Base-by-base conservation (phyloP, 768 basidiomycete genomes). In the Clathrus columnatus region DNA sequence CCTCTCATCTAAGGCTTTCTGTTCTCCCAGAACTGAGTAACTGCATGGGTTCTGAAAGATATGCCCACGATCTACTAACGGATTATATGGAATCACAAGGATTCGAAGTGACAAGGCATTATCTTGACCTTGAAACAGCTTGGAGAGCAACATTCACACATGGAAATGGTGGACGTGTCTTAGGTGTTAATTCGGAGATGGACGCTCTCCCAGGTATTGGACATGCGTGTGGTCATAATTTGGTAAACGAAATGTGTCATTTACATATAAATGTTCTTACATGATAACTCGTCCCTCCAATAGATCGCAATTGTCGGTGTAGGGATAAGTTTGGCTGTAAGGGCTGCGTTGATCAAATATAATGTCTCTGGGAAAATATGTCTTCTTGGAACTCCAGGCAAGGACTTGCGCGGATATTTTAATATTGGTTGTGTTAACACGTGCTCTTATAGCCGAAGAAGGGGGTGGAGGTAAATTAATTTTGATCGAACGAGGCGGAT, bases 381-480 rank as follows among this genome's bases (percentile, higher is more conserved):
- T 16, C 54, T 67, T 1, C 61, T 67, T 4, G 66, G 66, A 14
- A 67, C 66, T 16, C 66, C 66, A 5, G 71, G 72, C 69, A 45
- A 26, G 64, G 54, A n/a, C n/a, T n/a, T 78, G 79, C 42, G 60
- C 69, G 17, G 80, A 80, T 62, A 66, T 65, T 1, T 57, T 57
- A 47, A 59, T 65, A 24, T 41, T 36, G n/a, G 66, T 5, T 48
- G 59, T 24, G 21, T 28, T 41, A 47, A 51, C 23, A 28, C 51
- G 48, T 46, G 51, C 54, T 51, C 59, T 63, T 5, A 63, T 26
- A 59, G 90, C 83, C 26, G 90, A 92, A 69, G 90, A 92, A 70
- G 70, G 71, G 10, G 85, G 85, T 8, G 85, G 81, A 10, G 91
- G 91, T 14, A 93, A 93, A 70, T 73, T 84, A 47, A 76, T 79